phyloP scores from a whole-genome alignment of 1,139 yeast species.

The Dujonia santamariae region DNA sequence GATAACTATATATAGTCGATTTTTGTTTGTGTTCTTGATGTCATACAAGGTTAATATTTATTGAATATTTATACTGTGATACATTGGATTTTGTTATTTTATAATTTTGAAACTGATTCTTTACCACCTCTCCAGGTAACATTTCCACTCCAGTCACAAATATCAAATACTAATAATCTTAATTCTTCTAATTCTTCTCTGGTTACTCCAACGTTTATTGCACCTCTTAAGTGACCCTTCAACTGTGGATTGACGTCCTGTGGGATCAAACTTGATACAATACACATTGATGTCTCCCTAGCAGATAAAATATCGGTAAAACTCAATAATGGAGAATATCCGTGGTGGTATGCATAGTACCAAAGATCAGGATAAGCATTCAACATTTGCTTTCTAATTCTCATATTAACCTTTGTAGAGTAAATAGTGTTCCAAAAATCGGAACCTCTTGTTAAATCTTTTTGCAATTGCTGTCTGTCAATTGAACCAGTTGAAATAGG shows the following conservation, averaged over 20 bases:
- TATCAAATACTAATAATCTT: constrained; percentile 59
- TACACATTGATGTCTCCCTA: constrained; percentile 72
- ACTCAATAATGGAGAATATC: constrained; percentile 75
- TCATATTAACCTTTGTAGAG: constrained; percentile 60
- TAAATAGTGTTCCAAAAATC: constrained; percentile 77
- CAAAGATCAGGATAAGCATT: constrained; percentile 84
- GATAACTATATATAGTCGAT: no score
- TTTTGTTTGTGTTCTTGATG: no score
- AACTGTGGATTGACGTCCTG: constrained; percentile 94
- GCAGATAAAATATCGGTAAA: constrained; percentile 61
- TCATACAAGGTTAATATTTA: no score
- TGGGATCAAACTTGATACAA: constrained; percentile 79
- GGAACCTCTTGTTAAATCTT: constrained; percentile 48
- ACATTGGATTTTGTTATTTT: constrained; percentile 7
- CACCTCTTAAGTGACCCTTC: constrained; percentile 87
- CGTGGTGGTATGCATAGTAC: constrained; percentile 67
- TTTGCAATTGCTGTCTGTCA: constrained; percentile 24
- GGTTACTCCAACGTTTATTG: constrained; percentile 74
- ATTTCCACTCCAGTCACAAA: constrained; percentile 76
- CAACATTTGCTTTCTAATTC: constrained; percentile 66
- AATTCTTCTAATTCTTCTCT: constrained; percentile 59
- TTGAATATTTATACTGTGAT: no score
- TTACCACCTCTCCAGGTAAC: constrained; percentile 51
- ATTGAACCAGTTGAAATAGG: constrained; percentile 35
- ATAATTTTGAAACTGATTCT: constrained; percentile 57